A percentile compares a stretch with the other conserved stretches of the same genome.
Evolutionary conservation across 2,329 filamentous ascomycete species (phyloP).

Genomic region (Zymoseptoria passerinii): DNA sequence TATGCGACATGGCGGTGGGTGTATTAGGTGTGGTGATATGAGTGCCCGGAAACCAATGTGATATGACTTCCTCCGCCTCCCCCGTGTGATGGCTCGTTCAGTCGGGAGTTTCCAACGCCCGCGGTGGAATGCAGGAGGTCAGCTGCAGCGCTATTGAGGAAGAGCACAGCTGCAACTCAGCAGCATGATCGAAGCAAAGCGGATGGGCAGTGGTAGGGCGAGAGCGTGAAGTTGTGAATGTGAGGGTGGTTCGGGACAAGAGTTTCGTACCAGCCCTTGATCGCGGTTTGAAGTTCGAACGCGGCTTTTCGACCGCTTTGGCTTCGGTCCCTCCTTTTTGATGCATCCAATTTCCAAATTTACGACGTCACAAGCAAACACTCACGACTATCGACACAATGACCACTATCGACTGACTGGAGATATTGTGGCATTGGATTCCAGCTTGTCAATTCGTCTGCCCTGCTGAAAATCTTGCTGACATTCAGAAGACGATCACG

Average conservation of each 20-base stretch:
- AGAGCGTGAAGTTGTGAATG: neutral
- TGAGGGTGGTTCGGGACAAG: neutral
- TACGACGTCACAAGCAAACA: neutral
- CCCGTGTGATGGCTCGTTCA: neutral
- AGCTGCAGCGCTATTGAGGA: neutral
- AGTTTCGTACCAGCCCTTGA: neutral
- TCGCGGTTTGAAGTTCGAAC: neutral
- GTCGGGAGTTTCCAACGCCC: neutral
- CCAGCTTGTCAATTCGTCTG: neutral
- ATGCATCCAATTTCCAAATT: neutral
- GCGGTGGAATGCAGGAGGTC: neutral
- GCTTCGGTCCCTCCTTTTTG: neutral
- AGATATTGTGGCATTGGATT: too few species aligned
- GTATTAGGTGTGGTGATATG: neutral
- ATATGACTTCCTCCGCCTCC: neutral
- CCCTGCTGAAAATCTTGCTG: neutral
- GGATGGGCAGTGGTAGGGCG: neutral
- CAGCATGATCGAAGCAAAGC: neutral
- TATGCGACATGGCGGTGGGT: constrained; percentile 64
- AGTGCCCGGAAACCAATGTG: neutral
- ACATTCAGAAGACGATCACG: neutral
- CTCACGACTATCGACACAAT: neutral
- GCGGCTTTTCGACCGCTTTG: too few species aligned
- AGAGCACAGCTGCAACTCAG: neutral
- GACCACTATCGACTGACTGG: neutral